phyloP scores from a whole-genome alignment of 345 rosid species.

The Dipteronia dyeriana region DNA sequence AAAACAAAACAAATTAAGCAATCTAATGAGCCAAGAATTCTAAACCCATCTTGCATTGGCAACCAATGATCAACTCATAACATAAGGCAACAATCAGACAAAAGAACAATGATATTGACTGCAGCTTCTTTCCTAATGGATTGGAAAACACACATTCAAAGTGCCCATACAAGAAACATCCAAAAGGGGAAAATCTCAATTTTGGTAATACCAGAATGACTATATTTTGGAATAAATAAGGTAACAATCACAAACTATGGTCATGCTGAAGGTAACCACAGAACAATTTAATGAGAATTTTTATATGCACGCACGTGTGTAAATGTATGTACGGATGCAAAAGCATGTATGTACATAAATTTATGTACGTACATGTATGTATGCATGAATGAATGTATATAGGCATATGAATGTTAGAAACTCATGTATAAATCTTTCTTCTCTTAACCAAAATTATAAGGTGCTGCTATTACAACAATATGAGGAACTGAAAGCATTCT shows the following conservation, averaged over 20 bases:
- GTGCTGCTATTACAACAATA: not conserved
- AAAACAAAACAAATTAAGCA: slow-evolving; percentile 10
- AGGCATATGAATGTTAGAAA: not conserved
- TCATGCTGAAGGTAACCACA: not conserved
- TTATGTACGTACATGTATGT: too few relatives aligned
- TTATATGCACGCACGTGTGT: not conserved
- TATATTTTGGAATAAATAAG: not conserved
- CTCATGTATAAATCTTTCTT: not conserved
- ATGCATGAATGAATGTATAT: not conserved
- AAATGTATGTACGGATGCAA: not conserved
- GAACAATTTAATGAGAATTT: not conserved
- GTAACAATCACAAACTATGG: not conserved
- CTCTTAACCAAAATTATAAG: slow-evolving; percentile 4
- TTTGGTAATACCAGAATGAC: not conserved
- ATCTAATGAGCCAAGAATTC: slow-evolving; percentile 3
- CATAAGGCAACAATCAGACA: not conserved
- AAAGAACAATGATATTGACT: not conserved
- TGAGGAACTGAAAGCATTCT: slow-evolving; percentile 6
- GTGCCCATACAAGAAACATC: not conserved
- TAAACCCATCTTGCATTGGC: slow-evolving; percentile 3
- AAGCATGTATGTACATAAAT: too few relatives aligned
- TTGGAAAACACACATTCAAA: not conserved
- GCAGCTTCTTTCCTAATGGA: not conserved
- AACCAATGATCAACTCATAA: slow-evolving; percentile 9
- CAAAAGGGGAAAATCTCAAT: not conserved